phyloP scores from a whole-genome alignment of 768 basidiomycete genomes.

The Rhodosporidiobolus odoratus region DNA sequence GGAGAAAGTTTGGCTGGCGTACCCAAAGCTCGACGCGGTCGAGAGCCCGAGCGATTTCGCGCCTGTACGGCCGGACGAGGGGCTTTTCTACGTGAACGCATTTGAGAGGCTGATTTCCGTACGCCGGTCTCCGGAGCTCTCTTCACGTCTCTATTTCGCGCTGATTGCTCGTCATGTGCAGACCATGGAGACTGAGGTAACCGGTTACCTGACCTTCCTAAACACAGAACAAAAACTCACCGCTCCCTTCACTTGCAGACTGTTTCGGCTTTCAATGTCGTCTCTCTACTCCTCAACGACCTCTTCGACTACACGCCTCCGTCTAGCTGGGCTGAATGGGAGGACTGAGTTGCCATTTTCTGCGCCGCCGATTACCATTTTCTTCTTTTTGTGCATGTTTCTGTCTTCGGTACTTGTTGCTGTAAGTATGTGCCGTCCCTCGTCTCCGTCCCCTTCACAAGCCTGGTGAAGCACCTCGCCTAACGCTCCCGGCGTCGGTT shows the following conservation, averaged over 20 bases:
- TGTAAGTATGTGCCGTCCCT: too few relatives aligned
- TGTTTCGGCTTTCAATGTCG: conserved; percentile 39
- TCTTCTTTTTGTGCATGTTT: background rate
- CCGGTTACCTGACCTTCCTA: background rate
- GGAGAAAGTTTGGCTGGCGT: conserved; percentile 59
- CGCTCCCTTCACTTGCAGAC: conserved; percentile 20
- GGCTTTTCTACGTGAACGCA: conserved; percentile 84
- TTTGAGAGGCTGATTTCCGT: conserved; percentile 78
- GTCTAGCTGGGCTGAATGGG: conserved; percentile 40
- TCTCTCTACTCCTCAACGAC: conserved; percentile 36
- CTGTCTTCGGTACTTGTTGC: background rate
- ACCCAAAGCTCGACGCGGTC: conserved; percentile 49
- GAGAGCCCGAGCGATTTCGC: conserved; percentile 53
- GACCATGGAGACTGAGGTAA: conserved; percentile 90
- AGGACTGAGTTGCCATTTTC: background rate
- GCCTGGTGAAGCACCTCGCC: too few relatives aligned
- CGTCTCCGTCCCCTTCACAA: too few relatives aligned
- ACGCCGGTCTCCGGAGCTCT: background rate
- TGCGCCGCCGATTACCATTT: too few relatives aligned
- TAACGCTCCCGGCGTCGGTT: too few relatives aligned
- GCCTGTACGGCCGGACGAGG: conserved; percentile 67
- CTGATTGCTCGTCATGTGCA: background rate
- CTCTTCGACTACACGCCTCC: conserved; percentile 32
- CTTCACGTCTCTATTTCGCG: too few relatives aligned
- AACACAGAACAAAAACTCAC: background rate